Base-by-base conservation (phyloP, 2,329 filamentous ascomycete genomes). In the Dendrostoma leiphaemia region DNA sequence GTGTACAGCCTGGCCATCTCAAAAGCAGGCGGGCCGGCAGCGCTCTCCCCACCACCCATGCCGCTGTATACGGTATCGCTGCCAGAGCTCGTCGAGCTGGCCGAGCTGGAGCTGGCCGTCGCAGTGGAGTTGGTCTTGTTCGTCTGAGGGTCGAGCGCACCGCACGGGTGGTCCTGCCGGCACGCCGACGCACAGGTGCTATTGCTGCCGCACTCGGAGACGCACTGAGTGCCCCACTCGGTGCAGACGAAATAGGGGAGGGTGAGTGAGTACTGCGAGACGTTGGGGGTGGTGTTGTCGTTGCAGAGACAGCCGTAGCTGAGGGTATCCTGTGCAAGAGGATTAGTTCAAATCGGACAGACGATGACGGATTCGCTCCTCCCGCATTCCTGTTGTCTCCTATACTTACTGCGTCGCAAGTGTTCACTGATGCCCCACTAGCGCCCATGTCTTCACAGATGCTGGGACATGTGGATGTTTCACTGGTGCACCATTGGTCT, bases 241-340 rank as follows among this genome's bases (percentile, higher is more conserved):
- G 78, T 79, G 80, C 89, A 94, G 63, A 85, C 79, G 73, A 85
- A 90, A 79, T 84, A 93, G 31, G 90, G 89, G 24, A 94, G 76
- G 1, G 89, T 92, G 62, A 90, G 79, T 19, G 85, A 86, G 79
- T 88, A 94, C 71, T 92, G 80, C 64, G 86, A 83, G 46, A 90
- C 72, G 72, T 92, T 91, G 61, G 89, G 89, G 49, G 80, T 72
- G 58, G 79, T 68, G 67, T 82, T 81, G 66, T 88, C 78, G 59
- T 79, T 77, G 75, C 89, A 94, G 62, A 90, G 75, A 69, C 89
- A 94, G 59, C 78, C 76, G 72, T 87, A 93, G n/a, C 74, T 78
- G 47, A 93, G 78, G 19, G 76, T 73, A 48, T 77, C 65, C 82
- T 86, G 51, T 23, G 26, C 6, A n/a, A 34, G 32, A 31, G 31